Evolutionary conservation across 2,329 filamentous ascomycete genomes (phyloP), one percentile per base, ranked within the genome.

Genomic region (Trichoderma asperellum): DNA sequence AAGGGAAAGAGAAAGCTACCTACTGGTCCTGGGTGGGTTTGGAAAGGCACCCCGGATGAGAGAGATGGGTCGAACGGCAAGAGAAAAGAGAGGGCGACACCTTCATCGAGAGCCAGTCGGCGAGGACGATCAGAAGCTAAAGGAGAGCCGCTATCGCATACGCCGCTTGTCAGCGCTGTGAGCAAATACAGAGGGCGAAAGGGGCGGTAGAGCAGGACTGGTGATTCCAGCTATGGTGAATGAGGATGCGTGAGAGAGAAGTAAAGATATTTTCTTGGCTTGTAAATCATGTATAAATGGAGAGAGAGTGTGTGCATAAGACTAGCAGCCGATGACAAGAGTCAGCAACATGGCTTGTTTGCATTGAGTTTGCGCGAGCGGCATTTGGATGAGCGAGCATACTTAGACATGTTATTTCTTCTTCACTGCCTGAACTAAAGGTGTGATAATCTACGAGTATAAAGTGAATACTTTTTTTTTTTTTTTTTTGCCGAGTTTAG

Each of bases 1-100:
- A 74, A n/a, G 73, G 76, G 68, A 58, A 73, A 62, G 71, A 71
- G 24, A 69, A 64, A 24, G 65, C 70, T 73, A 24, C 73, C 73
- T 2, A 72, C 71, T 18, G 73, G 69, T 1, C 68, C 71, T 18
- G 73, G 71, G n/a, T 73, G 71, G 72, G 70, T 68, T 18, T 72
- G 71, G 64, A 75, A 77, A 64, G 73, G 57, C 14, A 18, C 40
- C 11, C 40, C 40, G 6, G 14, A 37, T 4, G 55, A 52, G 32
- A 67, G 40, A 24, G 29, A 67, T 10, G 40, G 14, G 35, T n/a
- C 16, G 59, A 35, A 7, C 10, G 27, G 34, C 14, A 21, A 40
- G 34, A 64, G 24, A 24, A 24, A 12, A 18, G 35, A 14, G 18
- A 27, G 14, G 14, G 16, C 29, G 18, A 14, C 40, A 8, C 12